A percentile compares a stretch with the other conserved stretches of the same genome.
Conservation (phyloP, 2,329 filamentous ascomycete genomes). For the Shiraia sp. region DNA sequence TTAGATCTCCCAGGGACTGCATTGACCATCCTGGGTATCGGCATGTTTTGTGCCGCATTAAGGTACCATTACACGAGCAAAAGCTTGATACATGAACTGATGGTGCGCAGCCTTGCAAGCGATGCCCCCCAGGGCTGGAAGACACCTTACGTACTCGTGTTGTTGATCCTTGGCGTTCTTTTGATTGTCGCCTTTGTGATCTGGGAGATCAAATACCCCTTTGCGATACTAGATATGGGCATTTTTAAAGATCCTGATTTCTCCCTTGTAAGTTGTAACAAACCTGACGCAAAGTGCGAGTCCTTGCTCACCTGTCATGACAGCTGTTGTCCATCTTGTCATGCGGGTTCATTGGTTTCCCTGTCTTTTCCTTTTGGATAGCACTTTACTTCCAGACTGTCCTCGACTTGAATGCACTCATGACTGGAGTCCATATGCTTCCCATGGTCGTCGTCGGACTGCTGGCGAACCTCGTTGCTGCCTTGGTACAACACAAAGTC, state of each 20-base stretch:
- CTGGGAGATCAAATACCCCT: conserved; percentile 62
- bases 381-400: conserved; percentile 68
- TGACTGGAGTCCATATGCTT: conserved; percentile 65
- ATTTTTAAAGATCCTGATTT: conserved; percentile 67
- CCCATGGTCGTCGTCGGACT: conserved; percentile 68
- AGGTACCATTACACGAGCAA: conserved; percentile 49
- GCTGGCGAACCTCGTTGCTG: conserved; percentile 65
- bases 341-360: conserved; percentile 67
- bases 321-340: conserved; percentile 61
- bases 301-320: background rate
- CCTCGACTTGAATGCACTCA: conserved; percentile 56
- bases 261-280: conserved; percentile 52
- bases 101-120: conserved; percentile 46
- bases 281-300: too few species aligned
- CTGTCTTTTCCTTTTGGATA: conserved; percentile 64
- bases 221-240: conserved; percentile 57
- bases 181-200: conserved; percentile 62
- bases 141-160: conserved; percentile 63
- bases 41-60: conserved; percentile 65
- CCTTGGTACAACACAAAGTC: conserved; percentile 63
- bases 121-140: conserved; percentile 66
- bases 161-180: conserved; percentile 63
- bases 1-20: conserved; percentile 66
- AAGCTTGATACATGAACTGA: conserved; percentile 8
- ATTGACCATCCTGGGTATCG: conserved; percentile 66